Conservation (phyloP, 164 flowering plant genomes). For the Chloranthus sessilifolius region DNA sequence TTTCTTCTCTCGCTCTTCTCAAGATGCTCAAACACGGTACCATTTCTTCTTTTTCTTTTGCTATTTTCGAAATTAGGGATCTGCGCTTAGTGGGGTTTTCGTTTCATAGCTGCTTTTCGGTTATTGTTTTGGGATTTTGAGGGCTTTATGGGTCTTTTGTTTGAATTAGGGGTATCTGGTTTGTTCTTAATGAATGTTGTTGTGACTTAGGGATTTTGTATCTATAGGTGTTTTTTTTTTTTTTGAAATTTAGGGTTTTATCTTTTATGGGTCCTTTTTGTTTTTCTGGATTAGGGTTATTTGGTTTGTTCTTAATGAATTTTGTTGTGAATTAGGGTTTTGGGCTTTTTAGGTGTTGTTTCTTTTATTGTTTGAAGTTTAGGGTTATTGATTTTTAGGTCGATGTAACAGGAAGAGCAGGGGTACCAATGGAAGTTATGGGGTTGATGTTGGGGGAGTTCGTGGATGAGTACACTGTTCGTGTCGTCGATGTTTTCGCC, state of each 20-base stretch:
- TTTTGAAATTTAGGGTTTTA: background rate
- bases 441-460: conserved; percentile 98
- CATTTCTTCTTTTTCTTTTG: background rate
- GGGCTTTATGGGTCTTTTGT: conserved; percentile 8
- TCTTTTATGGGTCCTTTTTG: background rate
- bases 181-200: background rate
- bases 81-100: too few species aligned
- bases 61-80: background rate
- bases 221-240: background rate
- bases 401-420: conserved; percentile 73
- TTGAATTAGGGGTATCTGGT: background rate
- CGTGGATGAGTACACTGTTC: conserved; percentile 96
- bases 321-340: conserved; percentile 13
- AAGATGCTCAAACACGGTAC: conserved; percentile 99
- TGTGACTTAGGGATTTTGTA: background rate
- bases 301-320: conserved; percentile 1
- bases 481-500: conserved; percentile 97
- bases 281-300: background rate
- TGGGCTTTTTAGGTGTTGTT: too few species aligned
- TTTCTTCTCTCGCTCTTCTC: conserved; percentile 96
- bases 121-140: too few species aligned
- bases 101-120: too few species aligned
- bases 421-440: conserved; percentile 99
- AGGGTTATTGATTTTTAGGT: too few species aligned
- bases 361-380: too few species aligned